Base-by-base conservation (phyloP, 148 eudicot species). In the Arbutus unedo region DNA sequence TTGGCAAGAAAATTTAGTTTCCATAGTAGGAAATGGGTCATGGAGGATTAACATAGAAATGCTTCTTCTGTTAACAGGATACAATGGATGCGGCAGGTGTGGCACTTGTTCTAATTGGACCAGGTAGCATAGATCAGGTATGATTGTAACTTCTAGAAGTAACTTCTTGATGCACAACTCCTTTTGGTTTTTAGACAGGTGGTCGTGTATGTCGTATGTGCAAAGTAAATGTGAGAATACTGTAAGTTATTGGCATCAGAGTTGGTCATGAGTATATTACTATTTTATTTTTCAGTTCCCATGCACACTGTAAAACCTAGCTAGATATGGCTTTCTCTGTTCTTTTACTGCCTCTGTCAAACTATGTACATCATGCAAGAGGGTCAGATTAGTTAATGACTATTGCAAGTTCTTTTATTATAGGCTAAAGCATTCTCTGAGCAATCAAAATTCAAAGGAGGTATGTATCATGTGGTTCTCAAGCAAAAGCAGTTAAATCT, bases 41-140 rank as follows among this genome's bases (percentile, higher is more conserved):
- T 15, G 45, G 4, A 44, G 70, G 19, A 66, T 6, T 71, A 8
- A 78, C 57, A 47, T 59, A 5, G 48, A 57, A 80, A 56, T 68
- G 57, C 38, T 4, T 70, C 74, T 79, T 80, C 45, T 54, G 78
- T 82, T 72, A 68, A 78, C 90, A 96, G 99, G 98, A 87, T 62
- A 85, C 83, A 84, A 93, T 96, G 98, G 98, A 96, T 84, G 91
- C 91, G 38, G 93, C 98, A 77, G 94, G 97, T 25, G 98, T 92
- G 85, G 88, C 93, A 74, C 96, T 96, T 82, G 89, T 96, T 87
- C 84, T 96, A 74, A 94, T 96, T 86, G 99, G 98, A 85, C 99
- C 99, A 54, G 98, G 99, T 71, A 96, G 86, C 78, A 82, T 94
- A 75, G 97, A 94, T 85, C 99, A 96, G 97, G 98, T 96, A 86